Evolutionary conservation across 2,329 filamentous ascomycete species (phyloP).

Genomic region (Balansia obtecta): DNA sequence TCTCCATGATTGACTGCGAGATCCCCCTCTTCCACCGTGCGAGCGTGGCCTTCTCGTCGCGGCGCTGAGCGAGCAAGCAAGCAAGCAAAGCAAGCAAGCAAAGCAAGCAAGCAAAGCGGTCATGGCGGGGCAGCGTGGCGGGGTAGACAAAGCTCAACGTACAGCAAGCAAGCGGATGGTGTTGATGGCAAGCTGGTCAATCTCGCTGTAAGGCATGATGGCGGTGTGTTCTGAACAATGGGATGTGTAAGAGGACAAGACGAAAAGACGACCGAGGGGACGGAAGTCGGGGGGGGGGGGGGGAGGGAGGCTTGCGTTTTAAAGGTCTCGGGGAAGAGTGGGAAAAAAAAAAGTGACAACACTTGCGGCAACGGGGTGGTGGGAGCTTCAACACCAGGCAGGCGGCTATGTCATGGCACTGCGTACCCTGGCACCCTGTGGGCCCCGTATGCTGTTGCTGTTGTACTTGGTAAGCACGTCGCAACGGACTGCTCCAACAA

Average conservation of each 20-base stretch:
- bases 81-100: background rate
- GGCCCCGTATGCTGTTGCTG: too few relatives aligned
- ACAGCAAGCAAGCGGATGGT: constrained; percentile 94
- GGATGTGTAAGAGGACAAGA: constrained; percentile 11
- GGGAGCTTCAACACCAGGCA: background rate
- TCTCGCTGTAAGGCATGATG: constrained; percentile 78
- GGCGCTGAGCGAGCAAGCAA: background rate
- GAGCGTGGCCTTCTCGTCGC: background rate
- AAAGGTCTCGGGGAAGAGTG: constrained; percentile 13
- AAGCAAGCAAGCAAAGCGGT: background rate
- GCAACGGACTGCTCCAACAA: too few relatives aligned
- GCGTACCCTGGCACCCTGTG: too few relatives aligned
- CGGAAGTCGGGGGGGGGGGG: constrained; percentile 14
- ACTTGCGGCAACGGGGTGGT: constrained; percentile 1
- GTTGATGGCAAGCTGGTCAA: constrained; percentile 89
- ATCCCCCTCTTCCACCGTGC: background rate
- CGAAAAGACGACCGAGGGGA: constrained; percentile 9
- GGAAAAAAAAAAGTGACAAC: constrained; percentile 7
- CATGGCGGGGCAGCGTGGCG: constrained; percentile 17
- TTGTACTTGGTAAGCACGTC: too few relatives aligned
- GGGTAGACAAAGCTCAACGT: constrained; percentile 35
- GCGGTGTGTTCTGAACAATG: constrained; percentile 18
- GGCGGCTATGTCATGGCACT: constrained; percentile 18
- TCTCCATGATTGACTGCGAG: background rate
- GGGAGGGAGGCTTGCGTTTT: constrained; percentile 11